A percentile compares a stretch with the other conserved stretches of the same genome.
These are phyloP conservation scores for Brassica hybrid DNA, from an alignment of 441 rosid genomes.

Conservation along the genomic window DNA sequence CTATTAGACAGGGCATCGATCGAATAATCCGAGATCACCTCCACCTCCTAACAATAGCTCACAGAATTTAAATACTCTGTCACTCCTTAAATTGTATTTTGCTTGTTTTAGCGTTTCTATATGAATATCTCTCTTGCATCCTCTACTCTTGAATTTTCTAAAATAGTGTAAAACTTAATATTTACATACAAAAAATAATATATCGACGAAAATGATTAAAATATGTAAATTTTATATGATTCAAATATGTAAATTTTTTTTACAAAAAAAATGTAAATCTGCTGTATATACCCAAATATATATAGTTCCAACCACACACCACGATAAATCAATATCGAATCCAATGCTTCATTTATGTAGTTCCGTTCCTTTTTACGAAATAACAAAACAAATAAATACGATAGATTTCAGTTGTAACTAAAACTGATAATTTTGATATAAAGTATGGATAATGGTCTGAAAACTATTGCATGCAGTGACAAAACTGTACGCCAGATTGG, in stretches of 20 bases:
- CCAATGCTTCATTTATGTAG: conserved; percentile 22
- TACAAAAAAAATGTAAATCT: not conserved
- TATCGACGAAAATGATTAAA: not conserved
- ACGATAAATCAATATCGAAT: conserved; percentile 2
- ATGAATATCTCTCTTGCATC: not conserved
- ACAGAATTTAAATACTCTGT: not conserved
- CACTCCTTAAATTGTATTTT: not conserved
- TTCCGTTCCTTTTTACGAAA: not conserved
- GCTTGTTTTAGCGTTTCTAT: not conserved
- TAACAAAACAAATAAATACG: not conserved
- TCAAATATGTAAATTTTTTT: not conserved
- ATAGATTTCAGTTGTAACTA: not conserved
- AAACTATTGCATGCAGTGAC: conserved; percentile 23
- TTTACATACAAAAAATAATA: not conserved
- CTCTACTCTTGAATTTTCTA: not conserved
- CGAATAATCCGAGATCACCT: not conserved
- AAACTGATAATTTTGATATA: conserved; percentile 11
- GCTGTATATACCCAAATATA: not conserved
- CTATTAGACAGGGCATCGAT: not conserved
- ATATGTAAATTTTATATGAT: not conserved
- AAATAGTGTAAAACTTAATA: not conserved
- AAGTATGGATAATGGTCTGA: conserved; percentile 20
- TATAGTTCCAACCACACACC: conserved; percentile 13
- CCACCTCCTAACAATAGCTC: not conserved
- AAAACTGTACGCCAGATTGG: not conserved